Base-by-base conservation (phyloP, 2,329 filamentous ascomycete genomes). In the Phaeosphaeria sp. region DNA sequence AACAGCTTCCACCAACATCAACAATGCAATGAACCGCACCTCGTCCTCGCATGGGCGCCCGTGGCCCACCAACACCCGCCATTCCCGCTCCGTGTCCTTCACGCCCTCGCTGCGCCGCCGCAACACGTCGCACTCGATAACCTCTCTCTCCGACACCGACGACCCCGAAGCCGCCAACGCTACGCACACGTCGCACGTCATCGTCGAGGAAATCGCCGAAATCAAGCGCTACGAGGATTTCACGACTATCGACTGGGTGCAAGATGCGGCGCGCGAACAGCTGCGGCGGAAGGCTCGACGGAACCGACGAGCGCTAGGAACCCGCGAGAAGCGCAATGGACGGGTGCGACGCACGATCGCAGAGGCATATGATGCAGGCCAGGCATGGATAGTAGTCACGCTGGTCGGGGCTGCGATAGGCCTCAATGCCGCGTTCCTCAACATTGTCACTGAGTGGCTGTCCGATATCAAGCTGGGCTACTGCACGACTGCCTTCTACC, bases 171-270 rank as follows among this genome's bases (percentile, higher is more conserved):
- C 79, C 18, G 80, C 80, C 59, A 64, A 68, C 20, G 80, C 82
- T 49, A 79, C 82, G 11, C 82, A 82, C 25, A 87, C 84, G 54
- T 87, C 91, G 70, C 86, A 89, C 60, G 87, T 89, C 61, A 92
- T 96, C 65, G 91, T 93, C 60, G 93, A 98, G 74, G 95, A 99
- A 80, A 97, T 99, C 74, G 93, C 91, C 24, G 91, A 97, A 82
- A 98, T 99, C 76, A 97, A 97, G 81, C 87, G 94, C 80, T 99
- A 99, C 80, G 95, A 97, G 81, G 95, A 99, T 79, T 99, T 99
- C 76, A 97, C 93, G 6, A 99, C 95, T 0, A 95, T 95, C 85
- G 95, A 99, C 79, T 99, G 95, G 95, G 94, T 99, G 0, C 94
- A 99, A 77, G 95, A 99, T 85, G 93, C 94, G 11, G 90, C 93